A percentile compares a stretch with the other conserved stretches of the same genome.
Conservation (phyloP, 2,329 filamentous ascomycete species). For the Pseudogymnoascus sp. region DNA sequence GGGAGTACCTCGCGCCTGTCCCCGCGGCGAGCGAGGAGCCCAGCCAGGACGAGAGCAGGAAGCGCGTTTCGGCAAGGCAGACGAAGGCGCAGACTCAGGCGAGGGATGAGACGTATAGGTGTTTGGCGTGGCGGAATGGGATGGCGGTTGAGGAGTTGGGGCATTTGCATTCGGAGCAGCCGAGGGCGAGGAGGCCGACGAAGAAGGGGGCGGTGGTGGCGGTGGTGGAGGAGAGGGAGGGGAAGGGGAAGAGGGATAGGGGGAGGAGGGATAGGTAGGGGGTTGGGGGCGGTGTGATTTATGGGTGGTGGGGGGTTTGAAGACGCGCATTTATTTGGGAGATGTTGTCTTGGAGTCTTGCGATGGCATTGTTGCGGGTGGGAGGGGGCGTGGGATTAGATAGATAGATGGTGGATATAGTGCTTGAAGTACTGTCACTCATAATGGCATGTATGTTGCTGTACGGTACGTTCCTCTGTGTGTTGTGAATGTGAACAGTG, state of each 20-base stretch:
- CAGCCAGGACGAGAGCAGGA: slow-evolving; percentile 35
- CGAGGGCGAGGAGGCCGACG: slow-evolving; percentile 34
- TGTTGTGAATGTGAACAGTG: not conserved
- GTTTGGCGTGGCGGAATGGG: slow-evolving; percentile 59
- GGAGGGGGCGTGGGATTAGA: not conserved
- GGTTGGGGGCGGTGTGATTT: not conserved
- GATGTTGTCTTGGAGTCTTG: not conserved
- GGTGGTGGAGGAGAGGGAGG: slow-evolving; percentile 32
- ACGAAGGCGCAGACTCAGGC: slow-evolving; percentile 49
- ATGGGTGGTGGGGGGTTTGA: not conserved
- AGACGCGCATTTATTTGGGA: not conserved
- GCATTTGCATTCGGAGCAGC: slow-evolving; percentile 53
- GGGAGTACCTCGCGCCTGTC: slow-evolving; percentile 56
- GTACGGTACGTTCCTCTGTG: not conserved
- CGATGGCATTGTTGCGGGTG: not conserved
- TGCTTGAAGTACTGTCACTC: not conserved
- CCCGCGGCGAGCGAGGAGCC: slow-evolving; percentile 31
- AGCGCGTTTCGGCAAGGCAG: slow-evolving; percentile 53
- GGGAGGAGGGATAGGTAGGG: slow-evolving; percentile 39
- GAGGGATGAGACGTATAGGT: slow-evolving; percentile 47
- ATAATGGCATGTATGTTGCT: slow-evolving; percentile 2
- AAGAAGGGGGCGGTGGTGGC: slow-evolving; percentile 25
- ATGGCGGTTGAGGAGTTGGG: slow-evolving; percentile 51
- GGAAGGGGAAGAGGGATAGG: slow-evolving; percentile 33
- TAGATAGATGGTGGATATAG: not conserved